These are phyloP conservation scores for Phellinidium pouzarii DNA, from an alignment of 1,284 basidiomycete genomes.

Conservation along the genomic window DNA sequence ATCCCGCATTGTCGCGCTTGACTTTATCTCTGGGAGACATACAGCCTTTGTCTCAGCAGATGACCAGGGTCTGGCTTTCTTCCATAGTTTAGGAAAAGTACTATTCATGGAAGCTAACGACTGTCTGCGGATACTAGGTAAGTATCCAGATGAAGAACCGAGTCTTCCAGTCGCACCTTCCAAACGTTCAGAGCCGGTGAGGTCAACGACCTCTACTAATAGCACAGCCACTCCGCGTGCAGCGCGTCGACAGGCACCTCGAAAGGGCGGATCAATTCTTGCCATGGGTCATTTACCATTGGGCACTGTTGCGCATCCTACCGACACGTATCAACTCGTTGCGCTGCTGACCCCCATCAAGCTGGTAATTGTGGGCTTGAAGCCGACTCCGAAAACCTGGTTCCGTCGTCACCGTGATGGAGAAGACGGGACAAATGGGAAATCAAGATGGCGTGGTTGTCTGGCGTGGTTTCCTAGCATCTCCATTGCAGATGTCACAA, in stretches of 20 bases:
- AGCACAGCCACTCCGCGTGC: conserved; percentile 15
- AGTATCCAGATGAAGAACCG: conserved; percentile 63
- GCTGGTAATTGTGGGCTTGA: conserved; percentile 88
- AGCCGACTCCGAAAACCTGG: conserved; percentile 91
- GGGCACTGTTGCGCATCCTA: conserved; percentile 67
- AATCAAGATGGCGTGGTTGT: conserved; percentile 46
- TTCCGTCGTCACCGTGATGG: conserved; percentile 67
- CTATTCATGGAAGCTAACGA: conserved; percentile 95
- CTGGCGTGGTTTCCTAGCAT: conserved; percentile 78
- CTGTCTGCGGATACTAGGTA: conserved; percentile 88
- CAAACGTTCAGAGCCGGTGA: conserved; percentile 20
- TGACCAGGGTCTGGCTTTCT: conserved; percentile 89
- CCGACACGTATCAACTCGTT: conserved; percentile 79
- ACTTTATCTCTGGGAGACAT: conserved; percentile 90
- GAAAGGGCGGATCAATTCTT: conserved; percentile 59
- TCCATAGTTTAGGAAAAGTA: conserved; percentile 91
- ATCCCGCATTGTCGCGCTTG: conserved; percentile 81
- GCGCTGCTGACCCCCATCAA: conserved; percentile 89
- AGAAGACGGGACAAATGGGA: conserved; percentile 36
- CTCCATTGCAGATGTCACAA: conserved; percentile 21
- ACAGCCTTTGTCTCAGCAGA: conserved; percentile 93
- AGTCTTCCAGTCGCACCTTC: conserved; percentile 17
- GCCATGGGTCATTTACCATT: conserved; percentile 80
- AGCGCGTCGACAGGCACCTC: conserved; percentile 33
- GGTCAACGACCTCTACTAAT: conserved; percentile 24